Evolutionary conservation across 2,329 filamentous ascomycete genomes (phyloP).

Genomic region (Dothistroma septosporum): DNA sequence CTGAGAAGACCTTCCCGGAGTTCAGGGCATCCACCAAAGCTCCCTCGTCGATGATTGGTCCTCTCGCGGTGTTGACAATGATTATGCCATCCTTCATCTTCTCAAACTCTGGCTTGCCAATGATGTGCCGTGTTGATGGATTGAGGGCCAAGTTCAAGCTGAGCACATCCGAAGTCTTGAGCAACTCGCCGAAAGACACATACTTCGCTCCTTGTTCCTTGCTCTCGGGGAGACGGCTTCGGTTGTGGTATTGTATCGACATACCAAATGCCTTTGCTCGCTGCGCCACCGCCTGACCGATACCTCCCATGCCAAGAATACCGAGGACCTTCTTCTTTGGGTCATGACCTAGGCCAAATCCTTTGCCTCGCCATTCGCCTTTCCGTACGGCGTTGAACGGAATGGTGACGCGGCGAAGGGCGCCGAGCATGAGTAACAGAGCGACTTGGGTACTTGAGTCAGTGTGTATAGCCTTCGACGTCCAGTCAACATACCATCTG

Average conservation of each 20-base stretch:
- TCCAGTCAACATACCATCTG: slow-evolving; percentile 25
- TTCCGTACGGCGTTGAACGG: slow-evolving; percentile 46
- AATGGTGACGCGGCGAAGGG: slow-evolving; percentile 48
- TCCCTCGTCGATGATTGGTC: slow-evolving; percentile 54
- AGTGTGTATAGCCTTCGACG: not conserved
- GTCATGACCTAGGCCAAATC: slow-evolving; percentile 49
- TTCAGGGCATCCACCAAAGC: slow-evolving; percentile 53
- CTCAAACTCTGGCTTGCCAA: slow-evolving; percentile 48
- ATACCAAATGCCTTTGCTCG: slow-evolving; percentile 55
- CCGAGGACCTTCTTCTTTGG: slow-evolving; percentile 52
- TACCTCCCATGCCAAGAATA: slow-evolving; percentile 59
- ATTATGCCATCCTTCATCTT: slow-evolving; percentile 55
- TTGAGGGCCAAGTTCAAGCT: slow-evolving; percentile 53
- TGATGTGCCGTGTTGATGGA: slow-evolving; percentile 50
- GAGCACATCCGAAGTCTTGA: slow-evolving; percentile 52
- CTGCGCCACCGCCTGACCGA: slow-evolving; percentile 49
- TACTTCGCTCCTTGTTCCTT: slow-evolving; percentile 48
- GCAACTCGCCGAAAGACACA: slow-evolving; percentile 54
- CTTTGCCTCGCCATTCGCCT: slow-evolving; percentile 44
- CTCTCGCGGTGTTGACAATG: slow-evolving; percentile 56
- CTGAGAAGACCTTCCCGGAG: slow-evolving; percentile 52
- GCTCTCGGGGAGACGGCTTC: slow-evolving; percentile 37
- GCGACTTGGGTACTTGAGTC: slow-evolving; percentile 32
- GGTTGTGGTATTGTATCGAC: slow-evolving; percentile 58
- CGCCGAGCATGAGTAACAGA: slow-evolving; percentile 51